Conservation (phyloP, 2,329 filamentous ascomycete species). For the Trichoderma oligosporum region DNA sequence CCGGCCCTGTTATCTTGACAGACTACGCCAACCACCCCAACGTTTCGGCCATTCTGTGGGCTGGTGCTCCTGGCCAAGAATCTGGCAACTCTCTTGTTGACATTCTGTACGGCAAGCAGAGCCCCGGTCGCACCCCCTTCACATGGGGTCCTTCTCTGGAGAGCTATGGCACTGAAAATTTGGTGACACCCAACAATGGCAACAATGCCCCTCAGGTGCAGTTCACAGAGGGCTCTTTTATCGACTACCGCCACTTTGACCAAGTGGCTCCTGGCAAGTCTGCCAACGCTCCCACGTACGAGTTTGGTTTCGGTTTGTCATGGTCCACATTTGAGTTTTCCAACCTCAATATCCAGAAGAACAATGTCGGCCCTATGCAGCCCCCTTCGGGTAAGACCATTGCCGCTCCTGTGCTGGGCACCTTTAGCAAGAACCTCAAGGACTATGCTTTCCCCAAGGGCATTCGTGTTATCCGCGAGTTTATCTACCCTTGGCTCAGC, state of each 20-base stretch:
- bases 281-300: slow-evolving; percentile 61
- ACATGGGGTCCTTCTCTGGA: slow-evolving; percentile 67
- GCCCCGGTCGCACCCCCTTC: slow-evolving; percentile 76
- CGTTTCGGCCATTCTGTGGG: slow-evolving; percentile 79
- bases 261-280: slow-evolving; percentile 39
- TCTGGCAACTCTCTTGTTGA: slow-evolving; percentile 75
- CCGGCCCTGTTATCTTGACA: slow-evolving; percentile 72
- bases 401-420: slow-evolving; percentile 62
- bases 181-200: slow-evolving; percentile 67
- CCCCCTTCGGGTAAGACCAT: slow-evolving; percentile 60
- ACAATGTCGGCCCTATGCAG: slow-evolving; percentile 48
- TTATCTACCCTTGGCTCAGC: slow-evolving; percentile 72
- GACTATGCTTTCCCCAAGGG: slow-evolving; percentile 66
- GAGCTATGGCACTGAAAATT: slow-evolving; percentile 66
- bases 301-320: slow-evolving; percentile 76
- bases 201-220: slow-evolving; percentile 63
- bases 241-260: slow-evolving; percentile 69
- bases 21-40: slow-evolving; percentile 74
- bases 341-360: slow-evolving; percentile 56
- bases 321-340: slow-evolving; percentile 78
- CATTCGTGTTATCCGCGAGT: slow-evolving; percentile 50
- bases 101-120: slow-evolving; percentile 77
- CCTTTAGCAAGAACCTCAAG: slow-evolving; percentile 56
- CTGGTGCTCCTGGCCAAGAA: slow-evolving; percentile 78
- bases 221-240: slow-evolving; percentile 74